Conservation (phyloP, 2,329 filamentous ascomycete genomes). For the Botrytis porri region DNA sequence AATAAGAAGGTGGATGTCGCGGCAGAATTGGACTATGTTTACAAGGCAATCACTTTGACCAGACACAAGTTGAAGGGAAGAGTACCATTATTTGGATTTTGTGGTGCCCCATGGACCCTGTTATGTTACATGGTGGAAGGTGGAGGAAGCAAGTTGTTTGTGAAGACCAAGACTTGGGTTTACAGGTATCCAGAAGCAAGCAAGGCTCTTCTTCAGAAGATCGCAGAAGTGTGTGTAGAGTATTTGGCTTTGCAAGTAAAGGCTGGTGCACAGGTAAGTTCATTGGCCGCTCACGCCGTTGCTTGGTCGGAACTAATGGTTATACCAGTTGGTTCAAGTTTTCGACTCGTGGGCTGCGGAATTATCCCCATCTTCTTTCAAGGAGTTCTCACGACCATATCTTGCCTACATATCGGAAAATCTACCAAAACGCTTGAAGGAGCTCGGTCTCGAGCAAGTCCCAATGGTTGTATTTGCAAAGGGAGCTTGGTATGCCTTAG, state of each 20-base stretch:
- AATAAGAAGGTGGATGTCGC: constrained; percentile 77
- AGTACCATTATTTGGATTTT: constrained; percentile 94
- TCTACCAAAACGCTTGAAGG: constrained; percentile 70
- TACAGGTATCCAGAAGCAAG: constrained; percentile 82
- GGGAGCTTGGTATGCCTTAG: constrained; percentile 92
- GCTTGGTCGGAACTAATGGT: constrained; percentile 2
- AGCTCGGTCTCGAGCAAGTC: constrained; percentile 73
- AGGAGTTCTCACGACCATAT: constrained; percentile 81
- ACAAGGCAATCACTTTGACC: constrained; percentile 90
- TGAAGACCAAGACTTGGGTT: constrained; percentile 93
- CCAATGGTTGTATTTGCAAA: constrained; percentile 99
- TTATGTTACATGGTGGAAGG: constrained; percentile 99
- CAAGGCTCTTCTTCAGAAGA: constrained; percentile 82
- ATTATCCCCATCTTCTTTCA: constrained; percentile 79
- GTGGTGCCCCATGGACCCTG: constrained; percentile 93
- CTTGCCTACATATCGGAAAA: constrained; percentile 78
- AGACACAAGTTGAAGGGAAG: constrained; percentile 81
- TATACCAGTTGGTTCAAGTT: constrained; percentile 74
- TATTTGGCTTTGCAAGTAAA: constrained; percentile 89
- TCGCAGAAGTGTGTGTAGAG: constrained; percentile 90
- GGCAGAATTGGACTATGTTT: constrained; percentile 86
- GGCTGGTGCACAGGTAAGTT: constrained; percentile 78
- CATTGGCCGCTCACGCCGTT: not conserved
- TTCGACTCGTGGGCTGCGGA: constrained; percentile 99
- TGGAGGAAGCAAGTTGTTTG: constrained; percentile 91